These are phyloP conservation scores for Carpinus fangiana DNA, from an alignment of 306 rosid species.

Conservation along the genomic window DNA sequence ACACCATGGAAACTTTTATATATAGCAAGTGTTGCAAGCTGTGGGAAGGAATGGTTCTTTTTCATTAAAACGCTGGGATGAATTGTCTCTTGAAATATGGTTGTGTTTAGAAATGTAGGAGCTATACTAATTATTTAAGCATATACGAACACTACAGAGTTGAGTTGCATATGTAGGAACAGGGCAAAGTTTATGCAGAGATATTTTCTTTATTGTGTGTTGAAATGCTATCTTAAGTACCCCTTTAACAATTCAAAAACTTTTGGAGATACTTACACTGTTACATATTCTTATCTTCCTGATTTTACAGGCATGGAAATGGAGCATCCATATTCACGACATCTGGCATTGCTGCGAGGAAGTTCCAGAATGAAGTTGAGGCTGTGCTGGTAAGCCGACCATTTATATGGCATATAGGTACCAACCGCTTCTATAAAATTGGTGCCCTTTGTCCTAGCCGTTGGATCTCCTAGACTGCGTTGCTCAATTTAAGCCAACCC, in stretches of 20 bases:
- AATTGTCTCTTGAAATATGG: neutral
- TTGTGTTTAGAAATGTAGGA: neutral
- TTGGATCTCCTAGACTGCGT: constrained; percentile 7
- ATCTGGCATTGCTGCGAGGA: constrained; percentile 56
- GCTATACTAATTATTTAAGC: neutral
- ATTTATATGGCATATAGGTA: constrained; percentile 13
- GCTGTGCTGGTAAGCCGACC: constrained; percentile 46
- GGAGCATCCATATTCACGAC: constrained; percentile 66
- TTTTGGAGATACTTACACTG: neutral
- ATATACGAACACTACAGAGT: neutral
- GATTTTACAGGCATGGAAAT: constrained; percentile 39
- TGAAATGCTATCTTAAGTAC: constrained; percentile 1
- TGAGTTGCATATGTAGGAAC: neutral
- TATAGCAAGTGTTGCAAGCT: neutral
- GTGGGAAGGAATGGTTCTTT: neutral
- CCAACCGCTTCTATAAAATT: constrained; percentile 1
- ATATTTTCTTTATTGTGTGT: constrained; percentile 1
- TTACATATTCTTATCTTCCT: neutral
- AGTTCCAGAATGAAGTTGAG: constrained; percentile 62
- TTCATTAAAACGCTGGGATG: neutral
- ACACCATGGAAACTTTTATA: neutral
- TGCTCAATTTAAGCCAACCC: neutral
- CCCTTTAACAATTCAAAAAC: constrained; percentile 2
- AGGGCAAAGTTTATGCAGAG: neutral
- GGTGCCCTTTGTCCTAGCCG: constrained; percentile 1